Conservation (phyloP, 805 yeast species). For the Candida ulmi region DNA sequence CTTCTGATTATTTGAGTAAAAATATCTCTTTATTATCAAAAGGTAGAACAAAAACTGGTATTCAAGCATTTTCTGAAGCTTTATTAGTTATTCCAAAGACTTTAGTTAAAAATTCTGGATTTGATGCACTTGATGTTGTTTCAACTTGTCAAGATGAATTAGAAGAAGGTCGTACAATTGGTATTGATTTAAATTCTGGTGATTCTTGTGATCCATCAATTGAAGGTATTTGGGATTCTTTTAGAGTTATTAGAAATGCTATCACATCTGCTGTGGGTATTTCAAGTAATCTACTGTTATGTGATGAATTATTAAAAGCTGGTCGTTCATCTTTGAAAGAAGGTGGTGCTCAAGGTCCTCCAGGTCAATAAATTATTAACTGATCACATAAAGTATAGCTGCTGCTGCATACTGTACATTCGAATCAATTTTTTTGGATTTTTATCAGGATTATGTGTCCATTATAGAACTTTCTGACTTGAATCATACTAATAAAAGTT, state of each 20-base stretch:
- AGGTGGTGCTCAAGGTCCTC: conserved; percentile 26
- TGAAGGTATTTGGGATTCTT: conserved; percentile 97
- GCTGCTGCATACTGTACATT: too few relatives aligned
- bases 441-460: too few relatives aligned
- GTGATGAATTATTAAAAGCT: conserved; percentile 95
- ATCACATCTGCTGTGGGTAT: conserved; percentile 90
- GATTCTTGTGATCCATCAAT: conserved; percentile 93
- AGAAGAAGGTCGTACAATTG: conserved; percentile 76
- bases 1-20: conserved; percentile 58
- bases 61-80: conserved; percentile 91
- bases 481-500: too few relatives aligned
- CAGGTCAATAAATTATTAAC: conserved; percentile 16
- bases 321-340: conserved; percentile 90
- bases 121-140: conserved; percentile 85
- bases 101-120: conserved; percentile 85
- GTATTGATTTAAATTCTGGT: conserved; percentile 85
- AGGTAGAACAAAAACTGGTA: conserved; percentile 87
- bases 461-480: too few relatives aligned
- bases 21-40: conserved; percentile 53
- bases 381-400: too few relatives aligned
- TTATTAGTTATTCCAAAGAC: conserved; percentile 90
- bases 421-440: too few relatives aligned
- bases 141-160: conserved; percentile 87
- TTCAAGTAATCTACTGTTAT: conserved; percentile 83
- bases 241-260: conserved; percentile 89